Conservation (phyloP, 768 basidiomycete species). For the Mycena crocata region DNA sequence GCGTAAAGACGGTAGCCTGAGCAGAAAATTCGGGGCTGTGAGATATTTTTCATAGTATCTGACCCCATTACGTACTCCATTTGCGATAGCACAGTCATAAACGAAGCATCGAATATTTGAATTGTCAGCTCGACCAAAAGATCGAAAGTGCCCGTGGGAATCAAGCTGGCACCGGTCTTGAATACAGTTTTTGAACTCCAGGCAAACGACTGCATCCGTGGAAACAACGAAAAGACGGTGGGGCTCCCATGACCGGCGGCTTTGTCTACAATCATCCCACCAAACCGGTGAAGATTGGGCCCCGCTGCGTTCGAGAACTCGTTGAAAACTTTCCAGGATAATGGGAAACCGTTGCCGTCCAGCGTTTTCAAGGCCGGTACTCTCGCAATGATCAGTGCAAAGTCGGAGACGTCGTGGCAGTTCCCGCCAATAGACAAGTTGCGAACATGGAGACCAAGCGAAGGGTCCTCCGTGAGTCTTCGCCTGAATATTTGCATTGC, state of each 20-base stretch:
- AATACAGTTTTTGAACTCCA: neutral
- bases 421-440: neutral
- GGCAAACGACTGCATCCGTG: neutral
- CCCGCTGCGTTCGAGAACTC: neutral
- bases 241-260: neutral
- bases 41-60: too few relatives aligned
- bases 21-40: too few relatives aligned
- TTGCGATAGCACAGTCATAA: neutral
- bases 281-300: neutral
- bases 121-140: neutral
- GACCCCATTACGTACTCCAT: neutral
- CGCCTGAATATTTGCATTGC: too few relatives aligned
- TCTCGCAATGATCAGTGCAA: neutral
- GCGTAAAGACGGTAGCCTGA: constrained; percentile 9
- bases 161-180: neutral
- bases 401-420: neutral
- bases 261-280: neutral
- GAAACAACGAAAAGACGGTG: neutral
- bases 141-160: neutral
- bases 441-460: neutral
- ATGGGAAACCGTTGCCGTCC: neutral
- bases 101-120: neutral
- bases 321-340: neutral
- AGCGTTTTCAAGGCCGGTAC: neutral
- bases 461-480: too few relatives aligned